Percentiles rank a stretch among this genome's conserved stretches.
These are phyloP conservation scores for Colletotrichum agaves DNA, from an alignment of 2,329 filamentous ascomycete genomes.

Conservation along the genomic window DNA sequence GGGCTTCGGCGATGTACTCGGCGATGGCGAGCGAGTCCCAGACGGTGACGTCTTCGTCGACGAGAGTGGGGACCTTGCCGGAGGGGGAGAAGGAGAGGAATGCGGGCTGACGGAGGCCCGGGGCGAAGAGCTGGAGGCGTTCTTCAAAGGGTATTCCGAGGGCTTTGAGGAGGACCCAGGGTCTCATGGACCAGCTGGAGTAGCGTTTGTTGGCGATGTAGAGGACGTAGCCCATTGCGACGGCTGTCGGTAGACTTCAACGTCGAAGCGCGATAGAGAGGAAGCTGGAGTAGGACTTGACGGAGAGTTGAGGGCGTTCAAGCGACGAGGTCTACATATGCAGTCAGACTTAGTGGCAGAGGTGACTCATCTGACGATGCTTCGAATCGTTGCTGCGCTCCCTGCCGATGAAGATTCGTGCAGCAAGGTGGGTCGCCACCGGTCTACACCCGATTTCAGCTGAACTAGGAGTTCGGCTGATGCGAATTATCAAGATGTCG, in stretches of 20 bases:
- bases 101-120: constrained; percentile 45
- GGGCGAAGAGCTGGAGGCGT: constrained; percentile 48
- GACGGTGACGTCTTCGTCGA: constrained; percentile 46
- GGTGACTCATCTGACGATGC: constrained; percentile 24
- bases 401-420: not conserved
- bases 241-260: not conserved
- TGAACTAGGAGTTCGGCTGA: no score
- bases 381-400: not conserved
- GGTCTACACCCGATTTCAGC: no score
- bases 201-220: constrained; percentile 58
- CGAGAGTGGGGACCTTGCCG: constrained; percentile 55
- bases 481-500: not conserved
- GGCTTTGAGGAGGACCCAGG: constrained; percentile 57
- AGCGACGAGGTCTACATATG: not conserved
- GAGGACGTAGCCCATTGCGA: constrained; percentile 51
- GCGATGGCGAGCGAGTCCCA: constrained; percentile 61
- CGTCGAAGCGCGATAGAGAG: fast-evolving
- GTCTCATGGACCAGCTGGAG: constrained; percentile 58
- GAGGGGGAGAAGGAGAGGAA: constrained; percentile 53
- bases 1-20: constrained; percentile 57
- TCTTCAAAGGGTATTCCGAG: constrained; percentile 56
- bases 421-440: no score
- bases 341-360: not conserved
- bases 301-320: not conserved
- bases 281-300: not conserved